Percentiles rank a stretch among this genome's conserved stretches.
These are phyloP conservation scores for Microbotryum silenes-acaulis DNA, from an alignment of 1,284 basidiomycete genomes.

Conservation along the genomic window DNA sequence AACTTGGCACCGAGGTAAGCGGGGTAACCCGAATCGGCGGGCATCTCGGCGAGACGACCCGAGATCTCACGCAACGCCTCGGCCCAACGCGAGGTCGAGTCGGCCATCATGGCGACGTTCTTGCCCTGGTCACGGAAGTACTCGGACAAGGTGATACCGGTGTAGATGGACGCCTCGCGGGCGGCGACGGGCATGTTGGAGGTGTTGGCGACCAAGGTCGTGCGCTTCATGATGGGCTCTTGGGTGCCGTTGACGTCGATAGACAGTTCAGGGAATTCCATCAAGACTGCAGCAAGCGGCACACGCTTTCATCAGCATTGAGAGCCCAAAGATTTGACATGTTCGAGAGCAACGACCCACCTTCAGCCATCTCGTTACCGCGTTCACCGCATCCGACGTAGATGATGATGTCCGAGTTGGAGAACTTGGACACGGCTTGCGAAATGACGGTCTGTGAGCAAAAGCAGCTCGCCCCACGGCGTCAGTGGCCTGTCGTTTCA, in stretches of 20 bases:
- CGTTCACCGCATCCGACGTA: conserved; percentile 75
- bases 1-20: conserved; percentile 95
- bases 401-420: conserved; percentile 98
- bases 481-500: neutral
- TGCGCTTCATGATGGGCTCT: conserved; percentile 99
- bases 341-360: conserved; percentile 43
- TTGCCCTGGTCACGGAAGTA: conserved; percentile 97
- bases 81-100: conserved; percentile 98
- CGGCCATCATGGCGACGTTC: conserved; percentile 98
- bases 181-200: conserved; percentile 99
- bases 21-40: conserved; percentile 97
- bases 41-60: conserved; percentile 99
- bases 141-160: conserved; percentile 97
- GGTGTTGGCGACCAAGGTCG: conserved; percentile 96
- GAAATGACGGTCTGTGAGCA: conserved; percentile 73
- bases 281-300: conserved; percentile 12
- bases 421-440: conserved; percentile 95
- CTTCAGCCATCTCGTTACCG: conserved; percentile 88
- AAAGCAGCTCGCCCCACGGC: too few species aligned
- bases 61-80: conserved; percentile 99
- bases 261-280: conserved; percentile 86
- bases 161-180: conserved; percentile 99
- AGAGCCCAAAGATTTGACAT: too few species aligned
- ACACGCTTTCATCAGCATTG: neutral
- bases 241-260: conserved; percentile 82